Conservation (phyloP, 2,329 filamentous ascomycete genomes). For the Trichoderma polysporum region DNA sequence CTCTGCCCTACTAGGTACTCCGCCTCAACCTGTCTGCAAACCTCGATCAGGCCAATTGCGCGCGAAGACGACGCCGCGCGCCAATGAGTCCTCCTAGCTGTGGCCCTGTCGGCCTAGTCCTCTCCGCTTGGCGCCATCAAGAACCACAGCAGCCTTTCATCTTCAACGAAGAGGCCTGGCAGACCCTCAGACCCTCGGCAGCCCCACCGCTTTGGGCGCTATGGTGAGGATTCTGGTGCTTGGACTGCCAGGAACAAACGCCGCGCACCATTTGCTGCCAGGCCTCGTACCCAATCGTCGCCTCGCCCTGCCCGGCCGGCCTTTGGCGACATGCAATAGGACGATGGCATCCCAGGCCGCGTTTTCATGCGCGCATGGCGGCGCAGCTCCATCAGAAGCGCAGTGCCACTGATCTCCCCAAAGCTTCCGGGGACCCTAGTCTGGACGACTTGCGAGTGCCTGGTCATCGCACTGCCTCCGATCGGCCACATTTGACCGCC, state of each 20-base stretch:
- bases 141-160: slow-evolving; percentile 18
- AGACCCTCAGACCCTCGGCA: slow-evolving; percentile 2
- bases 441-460: background rate
- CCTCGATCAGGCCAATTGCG: background rate
- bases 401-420: slow-evolving; percentile 20
- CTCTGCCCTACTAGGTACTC: background rate
- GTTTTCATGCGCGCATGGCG: slow-evolving; percentile 42
- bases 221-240: slow-evolving; percentile 4
- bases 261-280: slow-evolving; percentile 29
- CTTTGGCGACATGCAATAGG: slow-evolving; percentile 26
- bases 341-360: slow-evolving; percentile 26
- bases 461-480: slow-evolving; percentile 21
- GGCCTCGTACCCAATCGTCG: slow-evolving; percentile 40
- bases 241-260: slow-evolving; percentile 21
- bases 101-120: slow-evolving; percentile 3
- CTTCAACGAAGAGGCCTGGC: slow-evolving; percentile 11
- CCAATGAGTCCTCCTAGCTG: slow-evolving; percentile 14
- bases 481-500: slow-evolving; percentile 20
- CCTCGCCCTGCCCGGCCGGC: slow-evolving; percentile 27
- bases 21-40: slow-evolving; percentile 1
- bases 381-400: slow-evolving; percentile 38
- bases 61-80: slow-evolving; percentile 8
- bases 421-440: slow-evolving; percentile 15
- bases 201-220: slow-evolving; percentile 11
- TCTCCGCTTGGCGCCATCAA: slow-evolving; percentile 17